Percentiles rank a stretch among this genome's conserved stretches.
Conservation (phyloP, 179 eudicot species). For the Silene coronaria region DNA sequence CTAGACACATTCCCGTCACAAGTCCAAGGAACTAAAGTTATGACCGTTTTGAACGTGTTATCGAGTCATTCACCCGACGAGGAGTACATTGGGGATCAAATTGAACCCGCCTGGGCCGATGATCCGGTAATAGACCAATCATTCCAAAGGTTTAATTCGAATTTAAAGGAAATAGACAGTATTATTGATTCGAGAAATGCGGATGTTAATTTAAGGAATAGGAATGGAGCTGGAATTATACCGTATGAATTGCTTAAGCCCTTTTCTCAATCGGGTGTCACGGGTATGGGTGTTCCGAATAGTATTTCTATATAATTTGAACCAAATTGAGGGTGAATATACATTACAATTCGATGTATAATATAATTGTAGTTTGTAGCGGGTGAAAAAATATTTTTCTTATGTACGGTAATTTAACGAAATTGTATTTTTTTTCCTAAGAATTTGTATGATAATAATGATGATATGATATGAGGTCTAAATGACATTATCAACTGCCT, state of each 20-base stretch:
- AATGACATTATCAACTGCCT: too few relatives aligned
- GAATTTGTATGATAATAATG: too few relatives aligned
- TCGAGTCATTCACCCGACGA: conserved; percentile 66
- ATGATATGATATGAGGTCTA: too few relatives aligned
- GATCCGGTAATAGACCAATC: conserved; percentile 32
- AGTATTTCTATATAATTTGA: conserved; percentile 47
- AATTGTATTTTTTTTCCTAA: too few relatives aligned
- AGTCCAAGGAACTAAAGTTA: conserved; percentile 42
- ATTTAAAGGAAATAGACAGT: conserved; percentile 42
- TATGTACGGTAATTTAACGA: too few relatives aligned
- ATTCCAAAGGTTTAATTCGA: conserved; percentile 40
- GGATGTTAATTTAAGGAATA: conserved; percentile 33
- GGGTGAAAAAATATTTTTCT: too few relatives aligned
- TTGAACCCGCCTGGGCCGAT: conserved; percentile 42
- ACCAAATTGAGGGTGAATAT: too few relatives aligned
- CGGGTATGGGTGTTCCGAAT: conserved; percentile 65
- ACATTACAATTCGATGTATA: too few relatives aligned
- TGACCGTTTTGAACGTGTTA: conserved; percentile 49
- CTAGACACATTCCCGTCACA: conserved; percentile 48
- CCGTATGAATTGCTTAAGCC: conserved; percentile 66
- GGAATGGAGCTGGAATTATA: conserved; percentile 59
- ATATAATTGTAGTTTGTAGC: too few relatives aligned
- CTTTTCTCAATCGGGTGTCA: conserved; percentile 54
- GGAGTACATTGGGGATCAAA: conserved; percentile 56
- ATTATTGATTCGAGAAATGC: conserved; percentile 49